Evolutionary conservation across 345 rosid species (phyloP).

Genomic region (Euclidium syriacum): DNA sequence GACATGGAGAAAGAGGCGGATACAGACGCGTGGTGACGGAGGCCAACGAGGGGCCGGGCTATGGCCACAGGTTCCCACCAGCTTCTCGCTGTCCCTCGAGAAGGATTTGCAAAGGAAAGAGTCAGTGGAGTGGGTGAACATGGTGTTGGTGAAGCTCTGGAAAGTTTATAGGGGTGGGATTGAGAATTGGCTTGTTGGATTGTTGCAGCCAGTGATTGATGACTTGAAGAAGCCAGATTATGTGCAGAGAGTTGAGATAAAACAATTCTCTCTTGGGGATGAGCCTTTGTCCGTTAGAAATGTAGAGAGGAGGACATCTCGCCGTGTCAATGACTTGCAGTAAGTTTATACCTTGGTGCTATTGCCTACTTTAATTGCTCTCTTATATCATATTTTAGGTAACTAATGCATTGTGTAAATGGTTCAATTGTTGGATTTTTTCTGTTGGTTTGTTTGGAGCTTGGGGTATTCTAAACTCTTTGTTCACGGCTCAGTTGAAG

Average conservation of each 20-base stretch:
- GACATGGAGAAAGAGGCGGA: conserved; percentile 58
- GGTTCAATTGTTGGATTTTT: not conserved
- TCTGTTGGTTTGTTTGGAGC: conserved; percentile 4
- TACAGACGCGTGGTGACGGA: conserved; percentile 22
- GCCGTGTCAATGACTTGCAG: conserved; percentile 92
- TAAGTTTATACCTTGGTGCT: conserved; percentile 38
- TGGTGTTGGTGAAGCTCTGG: conserved; percentile 97
- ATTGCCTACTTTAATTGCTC: not conserved
- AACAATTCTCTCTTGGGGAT: conserved; percentile 90
- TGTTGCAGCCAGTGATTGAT: conserved; percentile 97
- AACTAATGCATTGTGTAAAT: not conserved
- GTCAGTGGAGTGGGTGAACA: conserved; percentile 98
- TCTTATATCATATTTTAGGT: not conserved
- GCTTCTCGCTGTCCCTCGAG: conserved; percentile 79
- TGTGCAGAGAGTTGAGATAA: conserved; percentile 87
- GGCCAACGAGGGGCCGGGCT: conserved; percentile 38
- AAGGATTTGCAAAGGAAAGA: conserved; percentile 96
- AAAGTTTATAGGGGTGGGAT: conserved; percentile 88
- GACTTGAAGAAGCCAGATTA: conserved; percentile 88
- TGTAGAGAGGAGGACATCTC: conserved; percentile 92
- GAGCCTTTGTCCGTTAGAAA: conserved; percentile 93
- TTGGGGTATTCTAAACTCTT: not conserved
- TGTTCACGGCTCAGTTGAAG: not conserved
- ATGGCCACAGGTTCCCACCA: conserved; percentile 87
- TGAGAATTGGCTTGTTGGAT: conserved; percentile 88